Evolutionary conservation across 805 yeast species (phyloP), one percentile per base, ranked within the genome.

Genomic region (Metschnikowia borealis): DNA sequence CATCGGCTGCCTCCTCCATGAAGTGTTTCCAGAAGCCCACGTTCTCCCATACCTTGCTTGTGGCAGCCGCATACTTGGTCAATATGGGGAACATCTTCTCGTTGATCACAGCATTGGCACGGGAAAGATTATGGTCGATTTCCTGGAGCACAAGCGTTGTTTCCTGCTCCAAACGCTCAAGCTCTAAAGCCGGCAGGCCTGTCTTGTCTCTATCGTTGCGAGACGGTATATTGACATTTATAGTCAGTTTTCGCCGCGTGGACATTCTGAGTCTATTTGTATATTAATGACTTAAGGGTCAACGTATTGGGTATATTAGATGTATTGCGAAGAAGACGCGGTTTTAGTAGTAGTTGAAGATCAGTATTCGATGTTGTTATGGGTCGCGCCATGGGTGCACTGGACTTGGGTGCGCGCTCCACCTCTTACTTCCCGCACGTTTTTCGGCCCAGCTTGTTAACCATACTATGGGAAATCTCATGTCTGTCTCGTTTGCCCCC

Each of bases 401-500:
- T 7, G 18, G 18, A 8, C 29, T 26, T 35, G 17, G 17, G 13
- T 10, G 13, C 36, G 36, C 36, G 36, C 36, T n/a, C 36, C 17
- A 33, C 14, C 21, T 20, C 37, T 6, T 6, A 21, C 46, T 33
- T 42, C 38, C 23, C 38, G 17, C 39, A 31, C 39, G 31, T 34
- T 44, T 35, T 44, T 35, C 39, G 13, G 17, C 17, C 46, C 39
- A 44, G 40, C 39, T 34, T 23, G 26, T 13, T 15, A 8, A n/a
- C 26, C 17, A 35, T 21, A 43, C 7, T 42, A 74, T 74, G 78
- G 78, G 78, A 47, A 73, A 70, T 55, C 65, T 62, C 47, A 73
- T 74, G 77, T 73, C 96, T 6, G 73, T 66, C 10, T 89, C 96
- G 53, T 87, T 94, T 75, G 98, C 99, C 35, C 97, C 97, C 23